Base-by-base conservation (phyloP, 2,329 filamentous ascomycete genomes). In the Tetracladium maxilliforme region DNA sequence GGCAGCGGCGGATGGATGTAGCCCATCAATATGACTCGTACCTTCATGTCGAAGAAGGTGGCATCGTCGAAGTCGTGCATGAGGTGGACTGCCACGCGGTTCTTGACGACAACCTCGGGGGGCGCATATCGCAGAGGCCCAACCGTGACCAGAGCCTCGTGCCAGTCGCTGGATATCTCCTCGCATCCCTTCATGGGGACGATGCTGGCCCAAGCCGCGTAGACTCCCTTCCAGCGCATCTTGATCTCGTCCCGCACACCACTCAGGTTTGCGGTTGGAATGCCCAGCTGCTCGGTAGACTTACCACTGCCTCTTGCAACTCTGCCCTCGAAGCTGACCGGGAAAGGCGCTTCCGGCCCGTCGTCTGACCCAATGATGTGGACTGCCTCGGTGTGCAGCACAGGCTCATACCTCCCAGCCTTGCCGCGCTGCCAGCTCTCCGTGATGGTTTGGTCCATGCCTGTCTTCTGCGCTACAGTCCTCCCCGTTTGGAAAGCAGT, bases 121-220 rank as follows among this genome's bases (percentile, higher is more conserved):
- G 52, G 38, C 0, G 54, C 48, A 16, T 62, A 52, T 2, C 58
- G 54, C 1, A 59, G 50, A 0, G 66, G 63, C 0, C 59, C 58
- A 11, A 73, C 54, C 1, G 61, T 64, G 23, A 79, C 56, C 8
- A 79, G 49, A 4, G 60, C 56, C 35, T 71, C 62, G 31, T 63
- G 54, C 74, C 74, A 80, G 16, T 57, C 51, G 4, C 43, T 30
- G 0, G 52, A 44, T 3, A 52, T 25, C 4, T 42, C 41, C 4
- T 52, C 48, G 3, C 40, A 33, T 0, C 37, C 40, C 13, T 48
- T 43, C 1, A 43, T 41, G 0, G 51, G 47, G 2, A 56, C 32
- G 3, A 69, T 37, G 1, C 58, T 47, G 0, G 61, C 64, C 73
- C 74, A 80, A 4, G 69, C 72, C 19, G 74, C 69, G 37, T 73